Evolutionary conservation across 805 yeast genomes (phyloP), one percentile per base, ranked within the genome.

Genomic region (Wickerhamiella sergipiensis): DNA sequence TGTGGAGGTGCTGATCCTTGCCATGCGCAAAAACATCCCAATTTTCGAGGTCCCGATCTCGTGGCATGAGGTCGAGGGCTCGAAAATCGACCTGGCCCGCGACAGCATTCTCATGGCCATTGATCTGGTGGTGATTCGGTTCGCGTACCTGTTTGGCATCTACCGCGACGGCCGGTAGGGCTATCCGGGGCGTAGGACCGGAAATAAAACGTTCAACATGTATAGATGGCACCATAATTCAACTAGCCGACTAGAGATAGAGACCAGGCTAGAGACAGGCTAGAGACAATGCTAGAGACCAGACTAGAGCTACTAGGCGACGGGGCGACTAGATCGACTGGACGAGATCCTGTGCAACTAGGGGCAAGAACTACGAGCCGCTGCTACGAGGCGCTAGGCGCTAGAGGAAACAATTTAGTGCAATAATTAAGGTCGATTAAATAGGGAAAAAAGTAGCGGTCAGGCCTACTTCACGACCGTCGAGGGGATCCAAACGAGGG

Each of bases 1-100:
- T 63, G 97, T 92, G 31, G 98, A 92, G 69, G 78, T 90, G 15
- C 71, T 92, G 57, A 77, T 92, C 50, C 70, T 92, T 53, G 96
- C 89, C 1, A 77, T 79, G 57, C 72, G 85, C 55, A 86, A 86
- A 64, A 59, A 67, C 0, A 80, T 90, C 40, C 73, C 76, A 3
- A 73, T 89, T 46, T 70, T 67, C 48, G 98, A 92, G 69, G 77
- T 89, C 18, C 80, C 96, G 9, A 86, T 92, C 40, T 83, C 83
- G 53, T 92, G 98, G 98, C 95, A 88, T 67, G 98, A 92, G 67
- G 92, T 92, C 45, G 94, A 78, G 59, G 98, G 98, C 0, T 85
- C 95, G 43, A 92, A 92, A 67, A 83, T 92, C 67, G 96, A 83
- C 61, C 73, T 92, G 53, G 96, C 97, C 8, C 75, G 84, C 57